Conservation (phyloP, 257 asterid species). For the Solanum virginianum region DNA sequence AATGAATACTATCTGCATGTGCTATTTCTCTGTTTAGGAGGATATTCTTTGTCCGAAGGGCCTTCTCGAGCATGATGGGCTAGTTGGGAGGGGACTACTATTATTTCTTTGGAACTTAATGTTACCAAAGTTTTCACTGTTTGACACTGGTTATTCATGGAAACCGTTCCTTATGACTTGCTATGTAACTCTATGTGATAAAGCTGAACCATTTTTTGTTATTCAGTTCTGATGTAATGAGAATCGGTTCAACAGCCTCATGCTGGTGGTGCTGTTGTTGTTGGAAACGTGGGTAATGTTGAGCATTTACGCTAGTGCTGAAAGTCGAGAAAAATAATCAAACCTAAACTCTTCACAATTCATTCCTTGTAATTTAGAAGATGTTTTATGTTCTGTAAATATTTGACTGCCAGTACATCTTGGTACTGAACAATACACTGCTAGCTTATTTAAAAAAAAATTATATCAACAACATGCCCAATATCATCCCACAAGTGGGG, state of each 20-base stretch:
- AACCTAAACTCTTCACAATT: too few species aligned
- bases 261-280: not conserved
- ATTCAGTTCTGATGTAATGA: not conserved
- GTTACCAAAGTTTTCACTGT: not conserved
- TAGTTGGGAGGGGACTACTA: not conserved
- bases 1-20: not conserved
- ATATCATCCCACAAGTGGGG: not conserved
- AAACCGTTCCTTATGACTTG: not conserved
- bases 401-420: not conserved
- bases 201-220: not conserved
- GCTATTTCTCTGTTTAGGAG: not conserved
- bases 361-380: not conserved
- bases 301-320: too few species aligned
- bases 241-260: constrained; percentile 12
- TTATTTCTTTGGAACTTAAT: not conserved
- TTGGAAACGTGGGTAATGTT: constrained; percentile 1
- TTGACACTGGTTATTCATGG: not conserved
- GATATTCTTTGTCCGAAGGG: not conserved
- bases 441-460: not conserved
- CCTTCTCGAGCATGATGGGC: not conserved
- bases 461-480: not conserved
- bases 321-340: too few species aligned
- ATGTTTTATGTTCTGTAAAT: not conserved
- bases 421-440: not conserved
- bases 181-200: not conserved